These are phyloP conservation scores for Tagetes patula DNA, from an alignment of 129 eudicot genomes.

Conservation along the genomic window DNA sequence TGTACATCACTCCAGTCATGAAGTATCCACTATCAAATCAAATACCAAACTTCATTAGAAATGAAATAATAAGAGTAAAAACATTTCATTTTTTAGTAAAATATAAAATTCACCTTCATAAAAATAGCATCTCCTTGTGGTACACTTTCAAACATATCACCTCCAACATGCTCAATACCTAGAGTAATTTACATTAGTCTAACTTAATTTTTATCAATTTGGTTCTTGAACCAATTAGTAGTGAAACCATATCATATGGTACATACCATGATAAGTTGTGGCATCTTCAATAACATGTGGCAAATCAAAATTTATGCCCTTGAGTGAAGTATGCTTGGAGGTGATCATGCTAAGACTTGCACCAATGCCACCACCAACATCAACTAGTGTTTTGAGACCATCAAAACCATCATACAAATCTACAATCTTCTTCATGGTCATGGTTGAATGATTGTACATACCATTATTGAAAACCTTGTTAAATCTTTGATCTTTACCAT, in stretches of 20 bases:
- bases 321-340: constrained; percentile 60
- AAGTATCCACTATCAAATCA: constrained; percentile 56
- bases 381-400: constrained; percentile 58
- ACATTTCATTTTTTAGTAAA: too few relatives aligned
- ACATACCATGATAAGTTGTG: constrained; percentile 48
- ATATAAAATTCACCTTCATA: constrained; percentile 56
- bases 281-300: constrained; percentile 75
- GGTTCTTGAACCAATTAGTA: background rate
- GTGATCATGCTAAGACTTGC: constrained; percentile 59
- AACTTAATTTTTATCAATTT: background rate
- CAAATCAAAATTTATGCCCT: constrained; percentile 72
- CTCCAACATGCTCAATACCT: constrained; percentile 75
- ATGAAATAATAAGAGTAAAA: background rate
- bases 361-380: constrained; percentile 80
- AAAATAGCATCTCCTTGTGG: constrained; percentile 81
- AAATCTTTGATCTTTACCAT: constrained; percentile 64
- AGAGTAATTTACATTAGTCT: background rate
- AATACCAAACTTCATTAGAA: background rate
- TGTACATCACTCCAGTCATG: constrained; percentile 88
- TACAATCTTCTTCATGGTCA: constrained; percentile 59
- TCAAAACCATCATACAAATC: constrained; percentile 62
- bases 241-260: background rate
- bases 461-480: constrained; percentile 64
- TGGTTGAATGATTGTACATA: constrained; percentile 68
- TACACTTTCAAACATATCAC: constrained; percentile 76